Conservation (phyloP, 345 rosid species). For the Hibiscus tridactylites region DNA sequence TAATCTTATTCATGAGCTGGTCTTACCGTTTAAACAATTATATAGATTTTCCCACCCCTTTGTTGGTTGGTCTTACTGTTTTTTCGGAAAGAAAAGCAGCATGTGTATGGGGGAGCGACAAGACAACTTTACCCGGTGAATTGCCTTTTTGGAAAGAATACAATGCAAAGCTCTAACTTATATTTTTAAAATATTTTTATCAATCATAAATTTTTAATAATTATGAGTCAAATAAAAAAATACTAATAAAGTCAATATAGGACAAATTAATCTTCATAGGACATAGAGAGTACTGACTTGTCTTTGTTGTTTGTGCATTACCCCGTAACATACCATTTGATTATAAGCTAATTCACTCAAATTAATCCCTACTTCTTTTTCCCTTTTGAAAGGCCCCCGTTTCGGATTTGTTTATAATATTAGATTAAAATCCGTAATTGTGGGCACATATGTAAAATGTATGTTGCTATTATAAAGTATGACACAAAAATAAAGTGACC, state of each 20-base stretch:
- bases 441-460: no score
- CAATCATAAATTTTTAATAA: no score
- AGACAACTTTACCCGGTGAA: slow-evolving; percentile 24
- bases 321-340: slow-evolving; percentile 17
- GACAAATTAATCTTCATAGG: no score
- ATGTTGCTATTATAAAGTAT: no score
- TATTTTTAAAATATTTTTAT: no score
- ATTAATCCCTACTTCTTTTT: slow-evolving; percentile 18
- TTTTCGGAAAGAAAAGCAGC: slow-evolving; percentile 12
- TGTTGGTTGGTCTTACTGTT: slow-evolving; percentile 10
- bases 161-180: slow-evolving; percentile 24
- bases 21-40: background rate
- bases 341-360: slow-evolving; percentile 12
- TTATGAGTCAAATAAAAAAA: no score
- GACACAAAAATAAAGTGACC: no score
- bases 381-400: slow-evolving; percentile 23
- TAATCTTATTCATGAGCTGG: no score
- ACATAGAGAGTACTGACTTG: slow-evolving; percentile 13
- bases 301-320: slow-evolving; percentile 47
- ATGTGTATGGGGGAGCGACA: slow-evolving; percentile 7
- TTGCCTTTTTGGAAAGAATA: slow-evolving; percentile 39
- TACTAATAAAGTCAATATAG: no score
- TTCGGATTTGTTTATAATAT: slow-evolving; percentile 19
- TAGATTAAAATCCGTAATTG: no score
- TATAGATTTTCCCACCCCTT: background rate